Evolutionary conservation across 139 green algal species (phyloP), one percentile per base, ranked within the genome.

Genomic region (Monoraphidium neglectum): DNA sequence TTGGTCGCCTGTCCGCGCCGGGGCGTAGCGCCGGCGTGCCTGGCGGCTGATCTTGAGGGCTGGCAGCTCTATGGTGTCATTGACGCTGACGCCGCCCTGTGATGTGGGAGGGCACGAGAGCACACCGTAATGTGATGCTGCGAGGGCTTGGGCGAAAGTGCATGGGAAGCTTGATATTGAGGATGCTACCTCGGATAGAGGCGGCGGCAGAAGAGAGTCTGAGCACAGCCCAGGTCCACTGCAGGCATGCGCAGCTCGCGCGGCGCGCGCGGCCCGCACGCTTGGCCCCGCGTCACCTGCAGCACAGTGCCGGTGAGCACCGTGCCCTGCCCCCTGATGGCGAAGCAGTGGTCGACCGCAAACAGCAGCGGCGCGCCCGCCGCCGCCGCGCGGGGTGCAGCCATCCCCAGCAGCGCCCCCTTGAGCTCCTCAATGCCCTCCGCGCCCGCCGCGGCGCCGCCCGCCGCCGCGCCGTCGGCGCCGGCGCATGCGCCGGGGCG

Each of bases 331-430:
- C 95, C 95, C 59, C 92, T 94, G 72, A 98, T 91, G 0, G 86
- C 75, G 72, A 99, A 98, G 86, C 95, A 98, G 83, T 99, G 96
- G 83, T 99, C 96, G 6, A 98, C 83, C 15, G 91, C 85, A 65
- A 97, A 96, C 26, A 98, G 87, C 62, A 98, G 94, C n/a, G 88
- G 74, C 53, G 32, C 72, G 32, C 1, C 26, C 10, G 28, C 43
- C 1, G 59, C 43, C 15, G 68, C 38, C 57, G 59, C 68, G 15
- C 68, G 54, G 8, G 68, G 60, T 8, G 70, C 72, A 18, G 33
- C 24, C 18, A 70, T 70, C 16, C 59, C 72, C 2, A 68, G 30
- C 10, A 60, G 72, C 0, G n/a, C 72, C 68, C 8, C 43, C 43
- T 51, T 51, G 43, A 51, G 43, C 8, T 51, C 12, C 12, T 51